phyloP scores from a whole-genome alignment of 352 stramenopile species.

The Pythium insidiosum region DNA sequence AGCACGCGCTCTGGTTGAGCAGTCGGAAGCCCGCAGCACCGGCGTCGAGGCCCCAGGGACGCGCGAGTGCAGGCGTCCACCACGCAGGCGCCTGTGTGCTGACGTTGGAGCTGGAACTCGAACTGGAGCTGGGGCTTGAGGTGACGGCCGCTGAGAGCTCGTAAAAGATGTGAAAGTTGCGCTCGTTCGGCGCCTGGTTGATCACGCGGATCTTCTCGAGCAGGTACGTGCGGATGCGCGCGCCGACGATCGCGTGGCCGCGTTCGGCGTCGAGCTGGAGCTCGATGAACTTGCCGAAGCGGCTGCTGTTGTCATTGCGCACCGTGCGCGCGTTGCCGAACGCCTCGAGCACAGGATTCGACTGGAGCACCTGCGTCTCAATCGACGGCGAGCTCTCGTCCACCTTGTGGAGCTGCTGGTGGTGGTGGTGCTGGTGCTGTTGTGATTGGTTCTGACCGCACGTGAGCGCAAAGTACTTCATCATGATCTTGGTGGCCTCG shows the following conservation, averaged over 20 bases:
- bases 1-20: slow-evolving; percentile 68
- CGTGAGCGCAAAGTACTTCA: slow-evolving; percentile 81
- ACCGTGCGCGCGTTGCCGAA: slow-evolving; percentile 86
- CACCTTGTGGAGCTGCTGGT: background rate
- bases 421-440: background rate
- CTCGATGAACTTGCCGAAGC: slow-evolving; percentile 91
- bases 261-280: slow-evolving; percentile 47
- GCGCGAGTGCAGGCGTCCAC: slow-evolving; percentile 10
- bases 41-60: slow-evolving; percentile 26
- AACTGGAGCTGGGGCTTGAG: background rate
- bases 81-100: background rate
- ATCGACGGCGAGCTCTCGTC: slow-evolving; percentile 27
- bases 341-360: slow-evolving; percentile 87
- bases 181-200: slow-evolving; percentile 60
- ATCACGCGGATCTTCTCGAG: slow-evolving; percentile 93
- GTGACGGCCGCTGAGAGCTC: slow-evolving; percentile 48
- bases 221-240: slow-evolving; percentile 87
- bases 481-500: slow-evolving; percentile 88
- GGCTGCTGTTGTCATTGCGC: slow-evolving; percentile 86
- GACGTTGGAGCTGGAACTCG: background rate
- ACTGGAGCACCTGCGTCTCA: slow-evolving; percentile 84
- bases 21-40: slow-evolving; percentile 44
- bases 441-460: slow-evolving; percentile 21
- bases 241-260: slow-evolving; percentile 42
- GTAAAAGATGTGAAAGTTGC: slow-evolving; percentile 89